Evolutionary conservation across 1,284 basidiomycete species (phyloP), one percentile per base, ranked within the genome.

Genomic region (Leccinum pachyderme): DNA sequence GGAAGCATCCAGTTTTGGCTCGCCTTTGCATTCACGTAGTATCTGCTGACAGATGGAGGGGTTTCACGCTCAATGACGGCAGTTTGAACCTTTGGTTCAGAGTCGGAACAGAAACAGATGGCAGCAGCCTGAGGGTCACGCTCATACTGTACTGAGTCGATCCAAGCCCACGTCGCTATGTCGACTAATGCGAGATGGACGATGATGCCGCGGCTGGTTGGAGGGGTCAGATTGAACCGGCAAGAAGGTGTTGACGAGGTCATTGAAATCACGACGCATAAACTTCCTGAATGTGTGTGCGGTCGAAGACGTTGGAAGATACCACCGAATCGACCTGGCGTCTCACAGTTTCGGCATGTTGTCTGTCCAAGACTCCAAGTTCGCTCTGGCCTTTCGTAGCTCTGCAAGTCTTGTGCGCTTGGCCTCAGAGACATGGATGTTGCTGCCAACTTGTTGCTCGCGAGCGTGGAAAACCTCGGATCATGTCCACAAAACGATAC

Each of bases 361-460:
- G 81, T 58, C 91, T 78, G 58, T 88, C 84, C 18, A 18, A n/a
- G n/a, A n/a, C n/a, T n/a, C n/a, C n/a, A n/a, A n/a, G n/a, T n/a
- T n/a, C 47, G 83, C 82, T 41, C 91, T 75, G 39, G 84, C 87
- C 65, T 85, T 83, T 57, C 88, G 81, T 28, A 95, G 79, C 61
- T 95, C 92, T 47, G 86, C 92, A 41, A 98, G 85, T 72, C 93
- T 95, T 7, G 86, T 84, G 57, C 88, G 80, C 75, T 98, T 99
- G 41, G 89, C 91, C 73, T 95, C 93, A 59, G 98, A 31, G 79
- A 78, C 75, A 79, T 80, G 51, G 48, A 9, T 9, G 29, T n/a
- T n/a, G n/a, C 18, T 18, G 18, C 18, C 18, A 18, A 18, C 18
- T 11, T 31, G 29, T 31, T 31, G 29, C 29, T 18, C 18, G 2